Evolutionary conservation across 805 yeast species (phyloP).

Genomic region (Yarrowia sp.): DNA sequence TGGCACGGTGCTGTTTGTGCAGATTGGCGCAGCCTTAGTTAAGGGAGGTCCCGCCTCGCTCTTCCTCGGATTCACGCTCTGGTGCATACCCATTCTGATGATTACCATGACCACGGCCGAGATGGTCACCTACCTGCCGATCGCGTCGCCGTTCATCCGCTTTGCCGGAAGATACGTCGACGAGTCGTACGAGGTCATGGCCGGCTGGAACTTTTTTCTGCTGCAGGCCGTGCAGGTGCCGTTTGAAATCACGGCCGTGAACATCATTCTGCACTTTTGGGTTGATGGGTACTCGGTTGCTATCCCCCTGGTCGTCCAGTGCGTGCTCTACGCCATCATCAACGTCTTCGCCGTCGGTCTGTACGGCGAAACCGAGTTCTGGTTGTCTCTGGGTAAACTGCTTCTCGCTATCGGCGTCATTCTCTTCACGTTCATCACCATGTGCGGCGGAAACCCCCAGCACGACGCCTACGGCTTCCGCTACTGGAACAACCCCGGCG

Average conservation of each 20-base stretch:
- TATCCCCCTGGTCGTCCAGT: conserved; percentile 62
- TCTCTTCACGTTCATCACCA: conserved; percentile 70
- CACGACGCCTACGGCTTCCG: conserved; percentile 62
- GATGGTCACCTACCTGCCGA: conserved; percentile 72
- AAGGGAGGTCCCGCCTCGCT: conserved; percentile 59
- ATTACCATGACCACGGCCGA: conserved; percentile 75
- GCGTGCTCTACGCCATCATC: conserved; percentile 58
- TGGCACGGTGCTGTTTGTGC: conserved; percentile 77
- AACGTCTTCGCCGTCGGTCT: conserved; percentile 69
- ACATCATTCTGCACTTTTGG: conserved; percentile 79
- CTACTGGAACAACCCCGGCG: conserved; percentile 54
- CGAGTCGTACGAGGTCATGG: conserved; percentile 68
- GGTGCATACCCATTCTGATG: conserved; percentile 68
- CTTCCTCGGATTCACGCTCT: conserved; percentile 60
- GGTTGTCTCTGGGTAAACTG: conserved; percentile 72
- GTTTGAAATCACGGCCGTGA: conserved; percentile 77
- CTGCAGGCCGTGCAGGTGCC: conserved; percentile 77
- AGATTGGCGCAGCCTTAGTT: conserved; percentile 66
- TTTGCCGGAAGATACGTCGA: conserved; percentile 75
- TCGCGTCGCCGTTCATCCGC: conserved; percentile 72
- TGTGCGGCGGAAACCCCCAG: conserved; percentile 84
- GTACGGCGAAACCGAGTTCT: conserved; percentile 82
- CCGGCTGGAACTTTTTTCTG: conserved; percentile 79
- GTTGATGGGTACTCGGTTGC: conserved; percentile 72
- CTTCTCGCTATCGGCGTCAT: conserved; percentile 72